These are phyloP conservation scores for Neurospora discreta DNA, from an alignment of 495 filamentous ascomycete species.

Conservation along the genomic window DNA sequence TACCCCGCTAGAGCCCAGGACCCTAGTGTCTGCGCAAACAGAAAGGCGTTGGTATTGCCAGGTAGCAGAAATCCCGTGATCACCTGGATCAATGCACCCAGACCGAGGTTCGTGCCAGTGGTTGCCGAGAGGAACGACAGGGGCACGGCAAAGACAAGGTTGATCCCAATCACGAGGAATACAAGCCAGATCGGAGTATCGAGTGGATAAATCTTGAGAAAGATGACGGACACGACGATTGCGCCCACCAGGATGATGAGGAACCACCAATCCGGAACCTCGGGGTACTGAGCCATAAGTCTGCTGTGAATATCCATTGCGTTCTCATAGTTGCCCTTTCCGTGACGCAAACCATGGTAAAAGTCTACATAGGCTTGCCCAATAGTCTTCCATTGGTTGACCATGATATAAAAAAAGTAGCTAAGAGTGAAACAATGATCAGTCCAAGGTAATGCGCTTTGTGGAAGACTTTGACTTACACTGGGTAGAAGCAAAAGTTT, in stretches of 20 bases:
- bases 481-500: slow-evolving; percentile 47
- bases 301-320: slow-evolving; percentile 49
- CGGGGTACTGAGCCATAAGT: slow-evolving; percentile 46
- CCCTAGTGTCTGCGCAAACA: slow-evolving; percentile 23
- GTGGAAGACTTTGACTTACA: slow-evolving; percentile 6
- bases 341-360: slow-evolving; percentile 36
- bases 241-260: slow-evolving; percentile 32
- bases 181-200: slow-evolving; percentile 25
- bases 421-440: not conserved
- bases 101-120: slow-evolving; percentile 23
- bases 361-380: slow-evolving; percentile 19
- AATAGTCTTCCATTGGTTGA: slow-evolving; percentile 40
- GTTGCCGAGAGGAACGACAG: slow-evolving; percentile 26
- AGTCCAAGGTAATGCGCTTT: not conserved
- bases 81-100: slow-evolving; percentile 23
- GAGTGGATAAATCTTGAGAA: slow-evolving; percentile 35
- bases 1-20: slow-evolving; percentile 23
- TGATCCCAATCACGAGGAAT: slow-evolving; percentile 26
- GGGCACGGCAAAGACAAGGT: slow-evolving; percentile 27
- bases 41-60: slow-evolving; percentile 24
- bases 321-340: slow-evolving; percentile 36
- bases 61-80: slow-evolving; percentile 24
- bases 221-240: slow-evolving; percentile 39
- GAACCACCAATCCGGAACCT: slow-evolving; percentile 56
- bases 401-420: slow-evolving; percentile 42